Base-by-base conservation (phyloP, 129 eudicot genomes). In the Glebionis coronaria region DNA sequence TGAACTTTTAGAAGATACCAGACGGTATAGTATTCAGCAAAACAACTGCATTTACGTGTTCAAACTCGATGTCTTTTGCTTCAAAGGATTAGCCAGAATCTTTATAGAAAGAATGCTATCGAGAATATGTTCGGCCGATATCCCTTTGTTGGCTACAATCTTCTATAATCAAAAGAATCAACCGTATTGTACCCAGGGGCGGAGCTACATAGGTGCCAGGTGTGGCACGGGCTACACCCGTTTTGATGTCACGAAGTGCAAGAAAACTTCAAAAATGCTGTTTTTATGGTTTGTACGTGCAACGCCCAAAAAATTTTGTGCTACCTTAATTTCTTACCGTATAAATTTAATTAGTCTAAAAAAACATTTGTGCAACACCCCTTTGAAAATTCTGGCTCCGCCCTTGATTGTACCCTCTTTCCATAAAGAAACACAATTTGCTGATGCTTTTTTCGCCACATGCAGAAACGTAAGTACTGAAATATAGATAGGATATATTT, bases 91-190 rank as follows among this genome's bases (percentile, higher is more conserved):
- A 29, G 65, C 42, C 13, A 31, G 46, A 60, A 60, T 60, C 47
- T 60, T 14, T 60, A 3, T 60, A 60, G 47, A 40, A 60, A n/a
- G 46, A 7, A 4, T 60, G 5, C 40, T 15, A 60, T 60, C 65
- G 46, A 35, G 65, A 60, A 60, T 60, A 29, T 60, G 13, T 60
- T 60, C 42, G 42, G 42, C 25, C 21, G 9, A 19, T 60, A 60
- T 60, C 46, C 45, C 18, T 28, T 14, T 27, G 31, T 60, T 29
- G 3, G 15, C 2, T 28, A 4, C 13, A 25, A 28, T 25, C 14
- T 16, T 49, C 54, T 49, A 49, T 13, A 60, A 60, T 31, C 65
- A 15, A 46, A 60, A 59, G 65, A 15, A 60, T 60, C 65, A n/a
- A 60, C 21, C 21, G 46, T 31, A 40, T 5, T 60, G 47, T 59